Percentiles rank a stretch among this genome's conserved stretches.
Evolutionary conservation across 2,329 filamentous ascomycete species (phyloP).

Genomic region (Penicillium sp.): DNA sequence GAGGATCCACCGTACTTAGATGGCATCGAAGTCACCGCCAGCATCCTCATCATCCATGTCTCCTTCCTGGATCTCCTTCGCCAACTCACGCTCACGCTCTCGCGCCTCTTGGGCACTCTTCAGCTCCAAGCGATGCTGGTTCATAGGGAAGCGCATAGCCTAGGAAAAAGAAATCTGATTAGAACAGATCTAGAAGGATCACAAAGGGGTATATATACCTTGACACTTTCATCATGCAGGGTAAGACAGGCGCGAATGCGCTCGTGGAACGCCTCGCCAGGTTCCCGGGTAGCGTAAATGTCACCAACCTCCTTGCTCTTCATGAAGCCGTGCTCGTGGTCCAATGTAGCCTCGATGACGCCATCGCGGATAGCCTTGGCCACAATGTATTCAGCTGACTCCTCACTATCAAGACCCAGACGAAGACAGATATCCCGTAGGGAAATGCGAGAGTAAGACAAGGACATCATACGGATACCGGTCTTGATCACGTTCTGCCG

Average conservation of each 20-base stretch:
- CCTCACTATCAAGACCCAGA: constrained; percentile 88
- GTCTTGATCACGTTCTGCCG: constrained; percentile 99
- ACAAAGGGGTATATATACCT: constrained; percentile 58
- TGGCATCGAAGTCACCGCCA: constrained; percentile 91
- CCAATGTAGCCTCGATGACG: constrained; percentile 91
- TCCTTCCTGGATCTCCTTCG: constrained; percentile 97
- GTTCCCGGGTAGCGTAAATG: constrained; percentile 93
- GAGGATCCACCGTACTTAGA: constrained; percentile 57
- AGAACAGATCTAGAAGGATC: constrained; percentile 18
- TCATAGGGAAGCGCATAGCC: constrained; percentile 99
- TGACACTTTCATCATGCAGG: constrained; percentile 96
- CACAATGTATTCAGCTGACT: constrained; percentile 98
- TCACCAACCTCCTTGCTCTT: constrained; percentile 97
- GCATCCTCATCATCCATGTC: constrained; percentile 97
- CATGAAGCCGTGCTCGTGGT: constrained; percentile 95
- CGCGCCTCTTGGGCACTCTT: constrained; percentile 99
- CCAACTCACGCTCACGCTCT: constrained; percentile 92
- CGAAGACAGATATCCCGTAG: constrained; percentile 96
- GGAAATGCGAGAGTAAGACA: constrained; percentile 96
- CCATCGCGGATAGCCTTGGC: constrained; percentile 97
- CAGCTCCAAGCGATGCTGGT: constrained; percentile 93
- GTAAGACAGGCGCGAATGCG: constrained; percentile 88
- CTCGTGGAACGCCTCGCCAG: constrained; percentile 95
- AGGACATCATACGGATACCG: constrained; percentile 97
- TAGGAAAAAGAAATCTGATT: constrained; percentile 34